phyloP scores from a whole-genome alignment of 192 early-diverging fungal genomes.

The Paraglomus occultum region DNA sequence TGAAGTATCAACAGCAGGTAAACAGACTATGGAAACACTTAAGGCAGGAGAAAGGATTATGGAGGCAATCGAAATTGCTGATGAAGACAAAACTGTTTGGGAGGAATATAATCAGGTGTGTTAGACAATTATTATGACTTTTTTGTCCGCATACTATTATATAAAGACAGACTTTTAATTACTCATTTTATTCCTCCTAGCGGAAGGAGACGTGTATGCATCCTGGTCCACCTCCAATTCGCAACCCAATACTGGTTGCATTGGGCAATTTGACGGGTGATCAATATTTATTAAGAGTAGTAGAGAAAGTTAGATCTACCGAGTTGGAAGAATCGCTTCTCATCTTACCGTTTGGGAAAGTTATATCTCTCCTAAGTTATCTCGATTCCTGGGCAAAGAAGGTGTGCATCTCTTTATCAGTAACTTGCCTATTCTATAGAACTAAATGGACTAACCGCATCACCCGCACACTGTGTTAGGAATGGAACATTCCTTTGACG shows the following conservation, averaged over 20 bases:
- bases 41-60: constrained; percentile 94
- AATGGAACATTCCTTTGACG: constrained; percentile 73
- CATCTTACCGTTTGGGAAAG: constrained; percentile 82
- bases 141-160: neutral
- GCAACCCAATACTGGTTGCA: constrained; percentile 63
- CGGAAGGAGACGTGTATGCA: constrained; percentile 39
- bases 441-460: neutral
- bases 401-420: constrained; percentile 35
- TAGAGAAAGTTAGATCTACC: constrained; percentile 76
- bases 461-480: constrained; percentile 36
- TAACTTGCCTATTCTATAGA: constrained; percentile 1
- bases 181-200: constrained; percentile 20
- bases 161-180: neutral
- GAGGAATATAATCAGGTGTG: constrained; percentile 56
- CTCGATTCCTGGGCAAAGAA: constrained; percentile 81
- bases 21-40: constrained; percentile 90
- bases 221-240: constrained; percentile 46
- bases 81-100: constrained; percentile 74
- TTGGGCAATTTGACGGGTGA: constrained; percentile 66
- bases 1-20: constrained; percentile 74
- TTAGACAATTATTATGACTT: constrained; percentile 7
- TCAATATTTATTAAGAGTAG: constrained; percentile 74
- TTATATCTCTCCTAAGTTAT: constrained; percentile 73
- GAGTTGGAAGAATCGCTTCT: constrained; percentile 90
- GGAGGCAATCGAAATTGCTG: constrained; percentile 88